Evolutionary conservation across 1,139 yeast species (phyloP).

Genomic region (Debaryomyces sp.): DNA sequence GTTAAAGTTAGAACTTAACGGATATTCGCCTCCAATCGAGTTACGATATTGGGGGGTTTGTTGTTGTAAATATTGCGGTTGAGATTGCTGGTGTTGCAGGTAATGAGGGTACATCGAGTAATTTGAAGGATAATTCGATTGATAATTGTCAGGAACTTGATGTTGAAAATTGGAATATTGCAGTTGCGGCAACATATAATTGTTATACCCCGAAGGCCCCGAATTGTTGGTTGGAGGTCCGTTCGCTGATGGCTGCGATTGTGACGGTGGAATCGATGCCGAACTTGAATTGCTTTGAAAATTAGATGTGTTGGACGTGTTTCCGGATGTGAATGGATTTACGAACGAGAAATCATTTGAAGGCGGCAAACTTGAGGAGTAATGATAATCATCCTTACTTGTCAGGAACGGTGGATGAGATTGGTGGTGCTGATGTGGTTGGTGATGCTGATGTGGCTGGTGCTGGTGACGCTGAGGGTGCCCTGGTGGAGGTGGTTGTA

Average conservation of each 20-base stretch:
- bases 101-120: slow-evolving; percentile 2
- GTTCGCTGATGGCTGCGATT: background rate
- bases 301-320: background rate
- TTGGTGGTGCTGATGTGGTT: slow-evolving; percentile 1
- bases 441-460: slow-evolving; percentile 12
- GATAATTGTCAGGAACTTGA: slow-evolving; percentile 1
- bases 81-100: slow-evolving; percentile 5
- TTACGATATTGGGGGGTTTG: slow-evolving; percentile 8
- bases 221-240: background rate
- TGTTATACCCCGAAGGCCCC: background rate
- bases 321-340: slow-evolving; percentile 3
- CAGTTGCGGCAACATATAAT: slow-evolving; percentile 4
- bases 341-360: slow-evolving; percentile 5
- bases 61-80: slow-evolving; percentile 1
- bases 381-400: slow-evolving; percentile 3
- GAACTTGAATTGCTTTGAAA: background rate
- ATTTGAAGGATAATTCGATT: background rate
- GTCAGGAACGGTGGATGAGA: background rate
- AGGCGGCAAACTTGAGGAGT: background rate
- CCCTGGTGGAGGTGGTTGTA: slow-evolving; percentile 11
- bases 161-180: slow-evolving; percentile 6
- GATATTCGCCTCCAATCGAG: slow-evolving; percentile 16
- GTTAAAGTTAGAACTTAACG: slow-evolving; percentile 19
- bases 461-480: slow-evolving; percentile 11
- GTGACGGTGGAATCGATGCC: background rate